Evolutionary conservation across 331 rosid genomes (phyloP).

Genomic region (Cydonia oblonga): DNA sequence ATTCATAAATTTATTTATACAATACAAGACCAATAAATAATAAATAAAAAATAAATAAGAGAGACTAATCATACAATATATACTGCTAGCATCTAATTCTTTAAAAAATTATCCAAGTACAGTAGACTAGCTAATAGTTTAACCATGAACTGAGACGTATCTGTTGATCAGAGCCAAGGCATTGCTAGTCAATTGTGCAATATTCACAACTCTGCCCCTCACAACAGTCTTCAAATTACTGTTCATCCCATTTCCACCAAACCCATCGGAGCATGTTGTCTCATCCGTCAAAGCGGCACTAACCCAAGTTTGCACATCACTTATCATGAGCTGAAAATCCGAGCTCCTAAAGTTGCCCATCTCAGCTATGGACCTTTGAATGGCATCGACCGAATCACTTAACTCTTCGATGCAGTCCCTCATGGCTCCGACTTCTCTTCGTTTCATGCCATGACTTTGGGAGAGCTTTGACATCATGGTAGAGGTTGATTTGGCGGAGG

Average conservation of each 20-base stretch:
- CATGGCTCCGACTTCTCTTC: slow-evolving; percentile 42
- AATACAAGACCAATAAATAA: too few relatives aligned
- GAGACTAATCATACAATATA: background rate
- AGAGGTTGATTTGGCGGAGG: slow-evolving; percentile 37
- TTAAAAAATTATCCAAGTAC: background rate
- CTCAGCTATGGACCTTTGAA: slow-evolving; percentile 36
- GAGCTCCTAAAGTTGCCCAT: slow-evolving; percentile 26
- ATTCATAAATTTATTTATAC: too few relatives aligned
- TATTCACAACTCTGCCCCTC: slow-evolving; percentile 20
- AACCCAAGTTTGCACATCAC: slow-evolving; percentile 70
- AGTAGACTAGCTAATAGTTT: background rate
- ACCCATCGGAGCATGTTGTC: slow-evolving; percentile 65
- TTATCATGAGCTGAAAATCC: slow-evolving; percentile 30
- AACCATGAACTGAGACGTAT: slow-evolving; percentile 31
- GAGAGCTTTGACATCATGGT: slow-evolving; percentile 20
- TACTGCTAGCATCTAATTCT: background rate
- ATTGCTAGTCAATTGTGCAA: slow-evolving; percentile 59
- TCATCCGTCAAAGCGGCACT: slow-evolving; percentile 79
- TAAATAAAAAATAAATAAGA: too few relatives aligned
- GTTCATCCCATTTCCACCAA: slow-evolving; percentile 19
- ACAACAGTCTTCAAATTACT: slow-evolving; percentile 29
- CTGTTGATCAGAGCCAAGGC: slow-evolving; percentile 73
- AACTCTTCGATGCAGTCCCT: slow-evolving; percentile 60
- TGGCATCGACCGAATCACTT: slow-evolving; percentile 37
- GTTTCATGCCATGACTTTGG: slow-evolving; percentile 23